These are phyloP conservation scores for Oxyria digyna DNA, from an alignment of 148 eudicot genomes.

Conservation along the genomic window DNA sequence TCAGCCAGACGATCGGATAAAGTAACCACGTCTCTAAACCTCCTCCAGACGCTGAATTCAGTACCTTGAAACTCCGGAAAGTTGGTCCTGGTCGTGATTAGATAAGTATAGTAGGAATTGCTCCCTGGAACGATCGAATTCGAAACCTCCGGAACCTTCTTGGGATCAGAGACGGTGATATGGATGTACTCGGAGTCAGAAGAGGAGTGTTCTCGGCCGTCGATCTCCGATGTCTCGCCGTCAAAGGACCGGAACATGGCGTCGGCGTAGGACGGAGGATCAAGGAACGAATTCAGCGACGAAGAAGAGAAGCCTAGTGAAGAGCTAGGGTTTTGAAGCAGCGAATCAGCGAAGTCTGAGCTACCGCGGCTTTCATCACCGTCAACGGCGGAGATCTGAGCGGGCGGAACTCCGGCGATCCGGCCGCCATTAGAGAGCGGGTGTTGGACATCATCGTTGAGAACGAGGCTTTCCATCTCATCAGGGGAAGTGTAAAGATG, in stretches of 20 bases:
- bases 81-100: constrained; percentile 50
- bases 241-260: constrained; percentile 84
- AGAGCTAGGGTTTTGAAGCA: constrained; percentile 27
- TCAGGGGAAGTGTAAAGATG: constrained; percentile 23
- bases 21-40: constrained; percentile 47
- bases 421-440: constrained; percentile 6
- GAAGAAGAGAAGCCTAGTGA: not conserved
- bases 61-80: constrained; percentile 29
- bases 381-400: constrained; percentile 39
- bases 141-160: constrained; percentile 46
- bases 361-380: constrained; percentile 14
- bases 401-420: constrained; percentile 17
- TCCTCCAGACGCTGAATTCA: constrained; percentile 47
- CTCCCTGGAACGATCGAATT: constrained; percentile 71
- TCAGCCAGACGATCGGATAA: constrained; percentile 46
- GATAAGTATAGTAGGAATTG: constrained; percentile 31
- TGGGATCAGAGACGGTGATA: constrained; percentile 81
- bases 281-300: constrained; percentile 51
- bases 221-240: constrained; percentile 29
- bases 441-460: constrained; percentile 18
- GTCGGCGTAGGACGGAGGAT: constrained; percentile 91
- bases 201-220: constrained; percentile 27
- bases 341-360: constrained; percentile 14
- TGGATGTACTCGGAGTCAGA: constrained; percentile 30
- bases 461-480: constrained; percentile 34